These are phyloP conservation scores for Talaromyces marneffei DNA, from an alignment of 2,329 filamentous ascomycete genomes.

Conservation along the genomic window DNA sequence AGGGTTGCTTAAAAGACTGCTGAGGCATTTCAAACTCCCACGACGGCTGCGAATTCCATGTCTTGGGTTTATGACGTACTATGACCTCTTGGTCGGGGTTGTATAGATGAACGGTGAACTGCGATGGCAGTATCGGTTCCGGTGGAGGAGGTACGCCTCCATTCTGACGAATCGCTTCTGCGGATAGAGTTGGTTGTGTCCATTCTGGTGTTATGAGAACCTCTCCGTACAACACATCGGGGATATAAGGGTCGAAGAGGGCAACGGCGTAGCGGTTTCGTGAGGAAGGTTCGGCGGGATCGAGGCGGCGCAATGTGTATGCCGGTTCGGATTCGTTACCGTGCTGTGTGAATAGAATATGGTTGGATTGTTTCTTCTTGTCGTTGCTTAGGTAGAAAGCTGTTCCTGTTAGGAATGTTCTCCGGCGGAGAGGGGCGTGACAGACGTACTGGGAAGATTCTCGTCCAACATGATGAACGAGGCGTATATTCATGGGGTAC, in stretches of 20 bases:
- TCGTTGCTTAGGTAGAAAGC: constrained; percentile 52
- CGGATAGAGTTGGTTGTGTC: constrained; percentile 73
- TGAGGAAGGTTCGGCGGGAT: constrained; percentile 63
- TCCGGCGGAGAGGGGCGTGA: background rate
- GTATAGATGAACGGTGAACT: constrained; percentile 83
- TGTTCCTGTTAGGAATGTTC: background rate
- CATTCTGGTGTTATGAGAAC: constrained; percentile 79
- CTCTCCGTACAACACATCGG: constrained; percentile 80
- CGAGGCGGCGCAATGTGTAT: constrained; percentile 72
- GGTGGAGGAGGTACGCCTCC: constrained; percentile 61
- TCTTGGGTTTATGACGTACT: constrained; percentile 62
- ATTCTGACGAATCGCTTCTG: constrained; percentile 68
- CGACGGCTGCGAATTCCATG: constrained; percentile 71
- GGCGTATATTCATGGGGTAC: background rate
- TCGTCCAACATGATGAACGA: constrained; percentile 69
- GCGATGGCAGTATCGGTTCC: constrained; percentile 67
- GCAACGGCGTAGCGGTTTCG: constrained; percentile 82
- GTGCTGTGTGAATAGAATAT: constrained; percentile 53
- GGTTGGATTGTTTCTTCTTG: constrained; percentile 37
- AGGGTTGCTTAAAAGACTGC: constrained; percentile 75
- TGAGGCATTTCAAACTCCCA: constrained; percentile 95
- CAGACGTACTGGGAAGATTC: constrained; percentile 62
- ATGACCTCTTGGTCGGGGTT: constrained; percentile 80
- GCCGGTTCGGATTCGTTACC: constrained; percentile 73
- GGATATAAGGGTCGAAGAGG: constrained; percentile 73